phyloP scores from a whole-genome alignment of 2,329 filamentous ascomycete genomes.

The Chaetoscypha palmicola region DNA sequence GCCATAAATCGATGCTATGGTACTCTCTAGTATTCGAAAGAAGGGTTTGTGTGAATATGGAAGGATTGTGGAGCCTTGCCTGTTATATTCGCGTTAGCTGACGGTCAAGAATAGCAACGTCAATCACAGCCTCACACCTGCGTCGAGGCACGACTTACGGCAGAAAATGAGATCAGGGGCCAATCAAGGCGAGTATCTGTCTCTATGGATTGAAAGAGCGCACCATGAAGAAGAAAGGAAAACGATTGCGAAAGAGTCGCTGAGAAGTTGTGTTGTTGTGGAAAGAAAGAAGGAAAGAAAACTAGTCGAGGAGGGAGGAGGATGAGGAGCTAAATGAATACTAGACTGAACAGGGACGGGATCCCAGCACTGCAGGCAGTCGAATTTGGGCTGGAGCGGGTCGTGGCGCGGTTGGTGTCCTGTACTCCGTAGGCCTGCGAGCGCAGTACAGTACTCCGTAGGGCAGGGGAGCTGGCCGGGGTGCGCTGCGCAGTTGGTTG shows the following conservation, averaged over 20 bases:
- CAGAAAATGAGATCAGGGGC: slow-evolving; percentile 11
- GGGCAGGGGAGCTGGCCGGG: too few relatives aligned
- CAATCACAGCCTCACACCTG: slow-evolving; percentile 5
- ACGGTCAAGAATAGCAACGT: not conserved
- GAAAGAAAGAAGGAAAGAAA: not conserved
- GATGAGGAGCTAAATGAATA: too few relatives aligned
- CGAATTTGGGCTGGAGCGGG: too few relatives aligned
- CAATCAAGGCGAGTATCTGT: slow-evolving; percentile 15
- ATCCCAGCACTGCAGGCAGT: too few relatives aligned
- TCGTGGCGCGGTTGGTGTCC: too few relatives aligned
- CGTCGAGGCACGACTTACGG: slow-evolving; percentile 6
- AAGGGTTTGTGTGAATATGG: not conserved
- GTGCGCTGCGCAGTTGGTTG: too few relatives aligned
- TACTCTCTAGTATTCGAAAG: not conserved
- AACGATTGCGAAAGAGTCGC: not conserved
- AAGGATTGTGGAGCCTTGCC: slow-evolving; percentile 15
- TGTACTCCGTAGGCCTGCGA: too few relatives aligned
- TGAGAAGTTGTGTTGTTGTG: not conserved
- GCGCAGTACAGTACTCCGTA: too few relatives aligned
- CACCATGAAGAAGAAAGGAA: slow-evolving; percentile 17
- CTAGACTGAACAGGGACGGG: too few relatives aligned
- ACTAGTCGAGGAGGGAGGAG: not conserved
- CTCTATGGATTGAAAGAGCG: slow-evolving; percentile 12
- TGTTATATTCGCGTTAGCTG: slow-evolving; percentile 2
- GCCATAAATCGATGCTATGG: slow-evolving; percentile 7